Base-by-base conservation (phyloP, 208 protist species). In the Wallacemonas rigidus region DNA sequence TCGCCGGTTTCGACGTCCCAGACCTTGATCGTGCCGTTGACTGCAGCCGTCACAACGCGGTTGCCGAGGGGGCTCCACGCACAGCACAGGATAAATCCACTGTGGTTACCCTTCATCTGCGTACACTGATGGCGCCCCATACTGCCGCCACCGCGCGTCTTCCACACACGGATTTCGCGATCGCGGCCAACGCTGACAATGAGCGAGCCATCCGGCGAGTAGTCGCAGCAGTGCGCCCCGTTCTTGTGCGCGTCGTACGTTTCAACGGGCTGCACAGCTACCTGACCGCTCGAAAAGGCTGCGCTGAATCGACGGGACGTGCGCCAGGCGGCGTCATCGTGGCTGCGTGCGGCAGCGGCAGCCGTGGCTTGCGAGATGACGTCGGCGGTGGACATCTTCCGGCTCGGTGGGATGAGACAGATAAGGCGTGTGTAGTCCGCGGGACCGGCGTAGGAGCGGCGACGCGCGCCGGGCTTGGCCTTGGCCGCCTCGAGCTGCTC, bases 171-270 rank as follows among this genome's bases (percentile, higher is more conserved):
- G 45, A 76, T 15, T 14, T 65, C 45, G 15, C 58, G 39, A 48
- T 71, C 72, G 51, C 43, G 44, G 26, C 63, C 61, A 39, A 45
- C 72, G 47, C 43, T 56, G 56, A 71, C 61, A 40, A 71, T 61
- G 44, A 53, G 58, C 4, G 39, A n/a, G 35, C 50, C 74, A 40
- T 50, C 55, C 8, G 72, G 72, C n/a, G 72, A 65, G 45, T 55
- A 77, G 56, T 45, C 56, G 40, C 40, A 47, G 47, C 41, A 53
- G 54, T 77, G 72, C 40, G 77, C 74, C 5, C 71, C 55, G 50
- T 55, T 72, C 41, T 63, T 53, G 72, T 79, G 74, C 48, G 55
- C 74, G 17, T 69, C 36, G 55, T 68, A 79, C 47, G 74, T 79
- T 14, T 50, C 38, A 43, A 77, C 36, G 14, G 36, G 40, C 57